These are phyloP conservation scores for Chalciporus piperatoides DNA, from an alignment of 1,284 basidiomycete genomes.

Conservation along the genomic window DNA sequence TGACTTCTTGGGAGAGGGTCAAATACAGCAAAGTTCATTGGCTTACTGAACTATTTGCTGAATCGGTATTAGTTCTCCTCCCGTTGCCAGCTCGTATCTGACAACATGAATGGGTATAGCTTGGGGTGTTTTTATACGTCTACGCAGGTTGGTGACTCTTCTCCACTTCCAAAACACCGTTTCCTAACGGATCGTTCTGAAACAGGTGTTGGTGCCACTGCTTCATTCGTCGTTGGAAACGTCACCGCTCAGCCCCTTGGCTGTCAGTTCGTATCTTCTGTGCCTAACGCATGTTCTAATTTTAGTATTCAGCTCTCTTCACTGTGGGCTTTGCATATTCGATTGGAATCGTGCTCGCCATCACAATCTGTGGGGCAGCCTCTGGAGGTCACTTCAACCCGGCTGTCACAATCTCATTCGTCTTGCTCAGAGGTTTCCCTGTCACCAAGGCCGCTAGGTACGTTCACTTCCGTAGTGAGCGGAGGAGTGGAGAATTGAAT, in stretches of 20 bases:
- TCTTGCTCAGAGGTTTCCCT: conserved; percentile 56
- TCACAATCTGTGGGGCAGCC: conserved; percentile 48
- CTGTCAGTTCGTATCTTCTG: conserved; percentile 39
- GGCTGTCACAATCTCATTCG: conserved; percentile 52
- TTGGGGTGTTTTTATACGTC: conserved; percentile 49
- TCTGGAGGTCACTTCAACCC: conserved; percentile 68
- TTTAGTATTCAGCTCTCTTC: conserved; percentile 43
- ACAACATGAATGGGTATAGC: conserved; percentile 29
- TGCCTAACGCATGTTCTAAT: conserved; percentile 2
- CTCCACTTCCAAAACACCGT: neutral
- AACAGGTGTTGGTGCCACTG: conserved; percentile 57
- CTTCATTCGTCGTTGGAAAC: conserved; percentile 51
- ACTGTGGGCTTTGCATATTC: conserved; percentile 64
- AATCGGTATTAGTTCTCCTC: conserved; percentile 42
- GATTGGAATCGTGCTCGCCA: conserved; percentile 59
- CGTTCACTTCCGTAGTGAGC: conserved; percentile 12
- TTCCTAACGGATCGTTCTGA: neutral
- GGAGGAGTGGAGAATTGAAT: neutral
- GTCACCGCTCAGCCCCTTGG: conserved; percentile 44
- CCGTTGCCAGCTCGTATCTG: conserved; percentile 19
- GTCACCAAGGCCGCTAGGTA: conserved; percentile 49
- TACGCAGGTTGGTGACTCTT: conserved; percentile 45
- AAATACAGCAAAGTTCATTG: conserved; percentile 50
- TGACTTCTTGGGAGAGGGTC: conserved; percentile 51
- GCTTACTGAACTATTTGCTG: conserved; percentile 56